Conservation (phyloP, 2,329 filamentous ascomycete species). For the Cladorrhinum sp. region DNA sequence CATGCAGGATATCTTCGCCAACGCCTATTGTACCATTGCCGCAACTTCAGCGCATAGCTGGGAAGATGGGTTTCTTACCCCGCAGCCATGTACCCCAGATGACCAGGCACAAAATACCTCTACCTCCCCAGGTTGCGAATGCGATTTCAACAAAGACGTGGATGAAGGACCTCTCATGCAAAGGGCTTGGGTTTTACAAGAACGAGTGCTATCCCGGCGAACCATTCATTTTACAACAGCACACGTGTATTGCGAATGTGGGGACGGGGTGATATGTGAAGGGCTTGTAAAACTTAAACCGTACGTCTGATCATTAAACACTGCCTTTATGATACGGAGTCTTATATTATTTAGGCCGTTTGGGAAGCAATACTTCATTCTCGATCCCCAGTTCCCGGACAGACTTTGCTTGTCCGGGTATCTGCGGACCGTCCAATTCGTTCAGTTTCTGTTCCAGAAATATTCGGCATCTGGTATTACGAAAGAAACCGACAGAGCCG, state of each 20-base stretch:
- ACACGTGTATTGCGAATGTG: neutral
- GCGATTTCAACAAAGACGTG: too few relatives aligned
- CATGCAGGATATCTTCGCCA: constrained; percentile 13
- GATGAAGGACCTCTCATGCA: too few relatives aligned
- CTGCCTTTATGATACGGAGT: neutral
- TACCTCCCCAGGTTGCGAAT: too few relatives aligned
- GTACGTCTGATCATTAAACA: constrained; percentile 9
- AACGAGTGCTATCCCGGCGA: neutral
- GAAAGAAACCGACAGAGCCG: neutral
- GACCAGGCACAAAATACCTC: too few relatives aligned
- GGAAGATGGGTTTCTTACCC: constrained; percentile 9
- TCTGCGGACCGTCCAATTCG: neutral
- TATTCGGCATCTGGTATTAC: neutral
- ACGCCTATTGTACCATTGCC: constrained; percentile 13
- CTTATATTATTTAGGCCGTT: constrained; percentile 1
- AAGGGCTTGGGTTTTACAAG: neutral
- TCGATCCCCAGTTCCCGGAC: constrained; percentile 8
- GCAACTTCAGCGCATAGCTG: constrained; percentile 11
- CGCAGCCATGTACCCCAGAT: neutral
- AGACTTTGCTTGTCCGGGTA: constrained; percentile 3
- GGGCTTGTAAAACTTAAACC: neutral
- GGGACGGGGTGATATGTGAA: neutral
- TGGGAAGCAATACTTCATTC: constrained; percentile 10
- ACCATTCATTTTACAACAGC: neutral
- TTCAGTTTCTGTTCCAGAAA: neutral